Base-by-base conservation (phyloP, 352 stramenopile species). In the Blastocystis sp. region DNA sequence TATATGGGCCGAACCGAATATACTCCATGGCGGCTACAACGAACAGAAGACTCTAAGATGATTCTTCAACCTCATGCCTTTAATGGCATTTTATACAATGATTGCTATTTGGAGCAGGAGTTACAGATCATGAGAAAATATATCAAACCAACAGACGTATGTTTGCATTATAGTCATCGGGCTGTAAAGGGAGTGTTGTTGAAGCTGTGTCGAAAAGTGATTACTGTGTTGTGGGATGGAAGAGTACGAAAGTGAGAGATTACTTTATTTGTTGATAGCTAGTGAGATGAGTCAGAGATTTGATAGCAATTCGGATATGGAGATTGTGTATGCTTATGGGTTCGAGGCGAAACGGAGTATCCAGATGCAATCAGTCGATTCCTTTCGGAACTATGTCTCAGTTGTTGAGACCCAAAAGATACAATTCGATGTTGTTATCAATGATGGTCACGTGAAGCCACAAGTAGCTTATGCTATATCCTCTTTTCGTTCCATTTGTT, bases 1-100 rank as follows among this genome's bases (percentile, higher is more conserved):
- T 84, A 90, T 66, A 84, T 69, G 64, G 73, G 73, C 3, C 51
- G 73, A 17, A 84, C 73, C 4, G 73, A 84, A 51, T 84, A 66
- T 57, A 42, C 48, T 35, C 35, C 73, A 22, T 84, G 19, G n/a
- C 22, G 22, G 33, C 30, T 84, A 27, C 53, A 84, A 42, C 48
- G 56, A 44, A 64, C 48, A 37, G 27, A 17, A 17, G 15, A 33
- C 7, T 19, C 37, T 0, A 2, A 5, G 0, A 44, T 69, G 24
- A 30, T 53, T 4, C 27, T 84, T 22, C 48, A 30, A n/a, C 15
- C 13, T 33, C 73, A 56, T 24, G 30, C 30, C 0, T 19, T 64
- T 22, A 40, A 53, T 19, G 13, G 15, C 48, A 15, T 68, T 30
- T 15, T 53, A 9, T 64, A 37, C 51, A 56, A 84, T 17, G 73